Evolutionary conservation across 495 filamentous ascomycete genomes (phyloP), one percentile per base, ranked within the genome.

Genomic region (Chaetomidium leptoderma): DNA sequence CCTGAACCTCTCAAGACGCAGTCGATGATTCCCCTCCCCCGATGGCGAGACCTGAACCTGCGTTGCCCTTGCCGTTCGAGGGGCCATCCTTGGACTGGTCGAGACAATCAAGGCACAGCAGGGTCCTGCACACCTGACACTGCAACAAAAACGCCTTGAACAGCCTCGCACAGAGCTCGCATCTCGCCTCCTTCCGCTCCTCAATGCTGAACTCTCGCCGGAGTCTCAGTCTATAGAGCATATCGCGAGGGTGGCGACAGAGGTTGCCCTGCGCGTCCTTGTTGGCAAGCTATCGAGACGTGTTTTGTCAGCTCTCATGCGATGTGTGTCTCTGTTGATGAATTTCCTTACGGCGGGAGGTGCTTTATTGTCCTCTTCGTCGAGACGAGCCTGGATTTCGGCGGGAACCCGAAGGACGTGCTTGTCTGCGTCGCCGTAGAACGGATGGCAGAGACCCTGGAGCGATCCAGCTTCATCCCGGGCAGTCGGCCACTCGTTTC

Each of bases 131-230:
- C 16, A 19, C 29, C 1, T 6, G 33, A 13, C 56, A 58, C 26
- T 58, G 39, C 35, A 58, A 14, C 29, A 52, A 23, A 19, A 58
- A 58, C 4, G 16, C 39, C 17, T 30, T n/a, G 23, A 52, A 45
- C 0, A 6, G 10, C 13, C 3, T 32, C 2, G 29, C 56, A 21
- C 56, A 58, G 19, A 52, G 19, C 3, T 52, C 37, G 23, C 56
- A 58, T 17, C 35, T 36, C 3, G 36, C 48, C 8, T 8, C 2
- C 5, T 11, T 26, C 2, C 14, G 37, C 47, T 50, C 39, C 37
- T 52, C 55, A 10, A 3, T 16, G 33, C 9, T 21, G 9, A 49
- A 33, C 16, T 39, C 54, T 3, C 55, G 44, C 4, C 36, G 43
- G 6, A 49, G 16, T 5, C 55, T 35, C 10, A 50, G n/a, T 3